Percentiles rank a stretch among this genome's conserved stretches.
Evolutionary conservation across 2,329 filamentous ascomycete species (phyloP).

Genomic region (Diaporthe ilicicola): DNA sequence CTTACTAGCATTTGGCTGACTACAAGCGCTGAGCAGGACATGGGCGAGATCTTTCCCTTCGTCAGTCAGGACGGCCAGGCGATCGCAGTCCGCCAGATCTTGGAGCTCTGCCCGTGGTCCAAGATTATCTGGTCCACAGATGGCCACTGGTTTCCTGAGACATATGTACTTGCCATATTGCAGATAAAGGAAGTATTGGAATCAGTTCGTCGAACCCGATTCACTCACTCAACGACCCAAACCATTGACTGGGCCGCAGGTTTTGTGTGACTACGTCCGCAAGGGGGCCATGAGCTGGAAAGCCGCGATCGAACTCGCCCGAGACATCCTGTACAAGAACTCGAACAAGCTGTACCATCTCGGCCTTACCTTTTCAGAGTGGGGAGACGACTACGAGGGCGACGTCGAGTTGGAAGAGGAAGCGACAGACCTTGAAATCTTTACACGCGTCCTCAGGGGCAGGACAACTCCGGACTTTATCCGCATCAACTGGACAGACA

Average conservation of each 20-base stretch:
- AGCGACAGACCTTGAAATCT: slow-evolving; percentile 46
- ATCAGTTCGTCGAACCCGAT: slow-evolving; percentile 55
- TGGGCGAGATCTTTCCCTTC: slow-evolving; percentile 84
- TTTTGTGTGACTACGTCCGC: slow-evolving; percentile 73
- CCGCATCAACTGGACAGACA: slow-evolving; percentile 80
- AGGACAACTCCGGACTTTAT: slow-evolving; percentile 69
- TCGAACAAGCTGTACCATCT: slow-evolving; percentile 79
- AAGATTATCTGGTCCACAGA: slow-evolving; percentile 85
- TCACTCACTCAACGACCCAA: neutral
- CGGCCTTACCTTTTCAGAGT: slow-evolving; percentile 50
- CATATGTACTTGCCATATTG: slow-evolving; percentile 75
- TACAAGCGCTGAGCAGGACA: slow-evolving; percentile 54
- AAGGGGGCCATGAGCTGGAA: slow-evolving; percentile 66
- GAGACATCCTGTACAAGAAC: slow-evolving; percentile 78
- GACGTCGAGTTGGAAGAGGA: slow-evolving; percentile 28
- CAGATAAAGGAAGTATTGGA: slow-evolving; percentile 78
- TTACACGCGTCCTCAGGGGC: slow-evolving; percentile 52
- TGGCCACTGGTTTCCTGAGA: slow-evolving; percentile 82
- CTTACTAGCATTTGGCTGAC: neutral
- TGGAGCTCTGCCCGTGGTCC: slow-evolving; percentile 78
- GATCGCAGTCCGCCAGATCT: slow-evolving; percentile 71
- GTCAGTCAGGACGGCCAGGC: slow-evolving; percentile 81
- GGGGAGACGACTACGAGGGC: slow-evolving; percentile 38
- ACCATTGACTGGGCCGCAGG: slow-evolving; percentile 47
- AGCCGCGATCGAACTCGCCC: slow-evolving; percentile 71